Percentiles rank a stretch among this genome's conserved stretches.
Conservation (phyloP, 225 moss, liverwort and hornwort genomes). For the Pseudisothecium myosuroides region DNA sequence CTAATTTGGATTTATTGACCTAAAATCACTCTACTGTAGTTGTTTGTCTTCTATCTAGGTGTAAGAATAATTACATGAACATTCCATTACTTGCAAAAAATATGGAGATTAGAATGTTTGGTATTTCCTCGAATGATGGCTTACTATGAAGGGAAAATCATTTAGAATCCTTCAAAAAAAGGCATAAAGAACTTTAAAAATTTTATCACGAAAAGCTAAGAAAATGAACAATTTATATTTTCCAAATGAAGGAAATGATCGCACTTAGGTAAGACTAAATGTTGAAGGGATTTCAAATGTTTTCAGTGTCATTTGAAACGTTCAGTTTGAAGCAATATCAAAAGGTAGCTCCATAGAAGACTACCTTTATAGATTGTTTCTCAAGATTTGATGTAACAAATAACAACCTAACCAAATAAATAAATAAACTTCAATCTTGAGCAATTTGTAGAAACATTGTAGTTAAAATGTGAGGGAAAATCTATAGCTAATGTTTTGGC, state of each 20-base stretch:
- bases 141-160: neutral
- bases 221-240: neutral
- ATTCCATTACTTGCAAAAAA: fast-evolving
- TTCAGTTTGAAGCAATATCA: neutral
- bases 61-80: neutral
- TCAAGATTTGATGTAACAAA: neutral
- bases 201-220: neutral
- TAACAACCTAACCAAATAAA: neutral
- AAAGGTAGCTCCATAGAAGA: neutral
- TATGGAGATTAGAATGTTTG: fast-evolving
- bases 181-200: neutral
- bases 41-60: neutral
- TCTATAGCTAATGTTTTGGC: neutral
- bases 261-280: neutral
- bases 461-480: neutral
- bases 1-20: fast-evolving
- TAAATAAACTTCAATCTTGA: neutral
- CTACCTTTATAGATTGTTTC: neutral
- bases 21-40: fast-evolving
- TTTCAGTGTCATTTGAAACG: neutral
- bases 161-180: neutral
- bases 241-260: neutral
- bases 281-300: neutral
- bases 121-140: fast-evolving
- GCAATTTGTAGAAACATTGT: neutral